Evolutionary conservation across 768 basidiomycete genomes (phyloP).

Genomic region (Phylloporus scabripes): DNA sequence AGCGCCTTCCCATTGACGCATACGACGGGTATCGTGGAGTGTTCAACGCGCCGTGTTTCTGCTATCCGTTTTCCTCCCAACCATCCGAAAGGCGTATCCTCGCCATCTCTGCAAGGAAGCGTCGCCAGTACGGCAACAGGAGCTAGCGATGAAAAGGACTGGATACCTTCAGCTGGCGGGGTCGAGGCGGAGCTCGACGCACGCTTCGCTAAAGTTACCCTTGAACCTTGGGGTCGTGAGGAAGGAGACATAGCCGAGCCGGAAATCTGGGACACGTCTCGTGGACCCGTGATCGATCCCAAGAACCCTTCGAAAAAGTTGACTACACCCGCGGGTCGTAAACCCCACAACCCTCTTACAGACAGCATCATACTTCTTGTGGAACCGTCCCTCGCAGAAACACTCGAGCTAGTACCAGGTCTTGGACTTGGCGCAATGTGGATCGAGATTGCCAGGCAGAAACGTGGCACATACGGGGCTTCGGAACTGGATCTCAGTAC

Average conservation of each 20-base stretch:
- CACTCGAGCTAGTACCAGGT: constrained; percentile 38
- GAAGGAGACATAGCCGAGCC: constrained; percentile 36
- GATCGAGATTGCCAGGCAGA: constrained; percentile 55
- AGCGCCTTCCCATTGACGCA: constrained; percentile 57
- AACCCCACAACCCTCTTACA: constrained; percentile 45
- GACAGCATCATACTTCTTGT: constrained; percentile 60
- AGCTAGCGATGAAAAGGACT: not conserved
- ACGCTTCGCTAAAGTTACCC: constrained; percentile 44
- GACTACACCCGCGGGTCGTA: constrained; percentile 8
- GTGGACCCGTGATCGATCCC: constrained; percentile 32
- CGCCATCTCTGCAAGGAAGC: not conserved
- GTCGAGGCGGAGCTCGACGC: constrained; percentile 47
- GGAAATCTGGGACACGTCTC: constrained; percentile 32
- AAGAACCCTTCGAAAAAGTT: constrained; percentile 8
- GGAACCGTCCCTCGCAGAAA: constrained; percentile 38
- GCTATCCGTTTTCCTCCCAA: constrained; percentile 37
- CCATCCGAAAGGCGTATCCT: constrained; percentile 12
- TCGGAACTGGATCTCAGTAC: constrained; percentile 3
- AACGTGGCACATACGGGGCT: constrained; percentile 2
- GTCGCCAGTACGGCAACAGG: constrained; percentile 5
- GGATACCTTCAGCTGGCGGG: constrained; percentile 17
- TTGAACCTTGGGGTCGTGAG: constrained; percentile 50
- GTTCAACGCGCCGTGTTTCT: constrained; percentile 54
- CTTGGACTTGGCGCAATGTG: constrained; percentile 63
- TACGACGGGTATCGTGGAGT: constrained; percentile 59